phyloP scores from a whole-genome alignment of 768 basidiomycete genomes.

The Phaeolepiota aurea region DNA sequence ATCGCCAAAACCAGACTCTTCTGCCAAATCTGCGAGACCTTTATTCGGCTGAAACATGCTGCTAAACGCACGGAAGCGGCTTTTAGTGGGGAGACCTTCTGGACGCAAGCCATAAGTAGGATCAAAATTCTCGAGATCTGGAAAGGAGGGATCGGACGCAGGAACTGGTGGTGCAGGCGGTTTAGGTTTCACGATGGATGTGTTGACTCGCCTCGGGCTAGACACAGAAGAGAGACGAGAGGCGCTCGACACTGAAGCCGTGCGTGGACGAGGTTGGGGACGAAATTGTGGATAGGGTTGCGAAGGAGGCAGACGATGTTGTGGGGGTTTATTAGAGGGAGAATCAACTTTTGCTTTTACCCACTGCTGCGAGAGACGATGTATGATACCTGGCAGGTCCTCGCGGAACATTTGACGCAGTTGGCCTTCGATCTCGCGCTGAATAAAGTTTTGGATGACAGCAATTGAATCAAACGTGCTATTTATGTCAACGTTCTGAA shows the following conservation, averaged over 20 bases:
- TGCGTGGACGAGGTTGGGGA: slow-evolving; percentile 21
- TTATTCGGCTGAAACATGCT: slow-evolving; percentile 61
- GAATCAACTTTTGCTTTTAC: slow-evolving; percentile 89
- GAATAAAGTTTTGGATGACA: slow-evolving; percentile 96
- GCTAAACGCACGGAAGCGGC: slow-evolving; percentile 72
- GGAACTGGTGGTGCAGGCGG: slow-evolving; percentile 9
- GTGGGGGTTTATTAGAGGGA: slow-evolving; percentile 50
- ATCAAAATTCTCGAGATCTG: slow-evolving; percentile 78
- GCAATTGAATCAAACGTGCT: slow-evolving; percentile 97
- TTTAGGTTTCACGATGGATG: slow-evolving; percentile 12
- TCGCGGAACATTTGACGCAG: slow-evolving; percentile 97
- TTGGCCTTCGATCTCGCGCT: slow-evolving; percentile 94
- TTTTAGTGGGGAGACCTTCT: slow-evolving; percentile 82
- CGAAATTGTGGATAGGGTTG: slow-evolving; percentile 27
- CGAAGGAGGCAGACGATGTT: slow-evolving; percentile 20
- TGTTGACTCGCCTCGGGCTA: slow-evolving; percentile 19
- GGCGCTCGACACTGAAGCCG: slow-evolving; percentile 9
- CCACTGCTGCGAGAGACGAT: slow-evolving; percentile 93
- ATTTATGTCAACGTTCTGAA: slow-evolving; percentile 96
- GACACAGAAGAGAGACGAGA: slow-evolving; percentile 23
- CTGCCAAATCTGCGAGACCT: slow-evolving; percentile 74
- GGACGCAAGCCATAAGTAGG: slow-evolving; percentile 95
- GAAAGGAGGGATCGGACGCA: slow-evolving; percentile 17
- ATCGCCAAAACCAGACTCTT: slow-evolving; percentile 45
- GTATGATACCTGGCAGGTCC: slow-evolving; percentile 94